These are phyloP conservation scores for Fraxinus quadrangulata DNA, from an alignment of 257 asterid genomes.

Conservation along the genomic window DNA sequence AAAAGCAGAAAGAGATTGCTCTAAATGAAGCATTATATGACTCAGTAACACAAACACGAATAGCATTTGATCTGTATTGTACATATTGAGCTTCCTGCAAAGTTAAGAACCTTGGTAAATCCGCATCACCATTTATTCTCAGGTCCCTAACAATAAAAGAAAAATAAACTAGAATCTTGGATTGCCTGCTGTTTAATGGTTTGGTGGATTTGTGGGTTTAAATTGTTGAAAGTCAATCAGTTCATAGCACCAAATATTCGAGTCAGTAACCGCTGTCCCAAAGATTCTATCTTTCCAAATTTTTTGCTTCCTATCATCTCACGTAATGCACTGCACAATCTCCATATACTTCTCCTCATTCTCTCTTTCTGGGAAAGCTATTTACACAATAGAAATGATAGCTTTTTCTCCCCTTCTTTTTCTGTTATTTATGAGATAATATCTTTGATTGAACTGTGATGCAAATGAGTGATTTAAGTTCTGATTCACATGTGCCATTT, in stretches of 20 bases:
- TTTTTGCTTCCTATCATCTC: too few relatives aligned
- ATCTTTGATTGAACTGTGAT: too few relatives aligned
- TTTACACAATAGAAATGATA: too few relatives aligned
- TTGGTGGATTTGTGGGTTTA: neutral
- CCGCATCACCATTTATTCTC: neutral
- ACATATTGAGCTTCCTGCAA: neutral
- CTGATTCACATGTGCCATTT: too few relatives aligned
- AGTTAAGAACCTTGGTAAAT: neutral
- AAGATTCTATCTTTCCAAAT: too few relatives aligned
- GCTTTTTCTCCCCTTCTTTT: too few relatives aligned
- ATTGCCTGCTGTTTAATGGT: neutral
- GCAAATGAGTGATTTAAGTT: too few relatives aligned
- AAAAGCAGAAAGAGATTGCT: constrained; percentile 6
- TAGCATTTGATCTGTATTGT: neutral
- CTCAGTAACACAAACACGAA: neutral
- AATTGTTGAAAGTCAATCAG: neutral
- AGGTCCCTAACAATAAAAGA: neutral
- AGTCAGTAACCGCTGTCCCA: neutral
- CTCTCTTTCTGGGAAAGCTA: too few relatives aligned
- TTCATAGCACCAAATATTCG: neutral
- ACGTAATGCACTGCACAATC: too few relatives aligned
- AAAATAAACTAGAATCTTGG: neutral
- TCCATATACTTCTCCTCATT: too few relatives aligned
- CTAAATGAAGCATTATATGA: neutral
- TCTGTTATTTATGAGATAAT: too few relatives aligned